Evolutionary conservation across 78 protist species (phyloP).

Genomic region (Cyanophora paradoxa): DNA sequence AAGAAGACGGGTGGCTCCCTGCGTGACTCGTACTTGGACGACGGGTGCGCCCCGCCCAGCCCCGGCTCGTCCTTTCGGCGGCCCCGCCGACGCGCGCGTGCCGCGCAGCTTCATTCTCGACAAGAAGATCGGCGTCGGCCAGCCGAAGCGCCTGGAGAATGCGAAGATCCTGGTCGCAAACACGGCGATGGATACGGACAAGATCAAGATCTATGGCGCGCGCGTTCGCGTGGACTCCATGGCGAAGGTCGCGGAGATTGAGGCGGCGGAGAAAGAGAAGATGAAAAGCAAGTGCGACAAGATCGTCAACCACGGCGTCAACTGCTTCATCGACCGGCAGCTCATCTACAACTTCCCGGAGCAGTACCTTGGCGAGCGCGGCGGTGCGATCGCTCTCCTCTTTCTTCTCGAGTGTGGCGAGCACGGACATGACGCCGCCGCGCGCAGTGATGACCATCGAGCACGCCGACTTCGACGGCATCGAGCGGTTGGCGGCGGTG

Average conservation of each 20-base stretch:
- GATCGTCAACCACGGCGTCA: slow-evolving; percentile 52
- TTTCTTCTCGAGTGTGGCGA: no score
- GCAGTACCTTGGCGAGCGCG: slow-evolving; percentile 87
- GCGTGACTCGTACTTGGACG: slow-evolving; percentile 90
- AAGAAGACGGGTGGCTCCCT: slow-evolving; percentile 87
- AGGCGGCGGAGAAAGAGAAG: slow-evolving; percentile 83
- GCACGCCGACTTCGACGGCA: slow-evolving; percentile 99
- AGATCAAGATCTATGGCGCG: slow-evolving; percentile 95
- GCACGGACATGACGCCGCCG: no score
- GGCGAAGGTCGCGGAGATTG: slow-evolving; percentile 80
- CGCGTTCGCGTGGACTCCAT: slow-evolving; percentile 56
- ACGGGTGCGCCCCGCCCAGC: no score
- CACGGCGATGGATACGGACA: slow-evolving; percentile 99
- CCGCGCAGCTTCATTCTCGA: slow-evolving; percentile 89
- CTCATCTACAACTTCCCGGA: slow-evolving; percentile 97
- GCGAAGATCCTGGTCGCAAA: slow-evolving; percentile 93
- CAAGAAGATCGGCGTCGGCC: slow-evolving; percentile 94
- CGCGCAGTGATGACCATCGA: no score
- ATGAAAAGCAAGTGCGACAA: slow-evolving; percentile 44
- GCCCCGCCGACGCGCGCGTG: no score
- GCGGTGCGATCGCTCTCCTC: no score
- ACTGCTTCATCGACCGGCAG: slow-evolving; percentile 96
- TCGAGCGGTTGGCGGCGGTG: slow-evolving; percentile 77
- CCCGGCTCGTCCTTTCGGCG: no score
- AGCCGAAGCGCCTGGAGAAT: slow-evolving; percentile 85